phyloP scores from a whole-genome alignment of 2,329 filamentous ascomycete genomes.

The Trichoderma sp. region DNA sequence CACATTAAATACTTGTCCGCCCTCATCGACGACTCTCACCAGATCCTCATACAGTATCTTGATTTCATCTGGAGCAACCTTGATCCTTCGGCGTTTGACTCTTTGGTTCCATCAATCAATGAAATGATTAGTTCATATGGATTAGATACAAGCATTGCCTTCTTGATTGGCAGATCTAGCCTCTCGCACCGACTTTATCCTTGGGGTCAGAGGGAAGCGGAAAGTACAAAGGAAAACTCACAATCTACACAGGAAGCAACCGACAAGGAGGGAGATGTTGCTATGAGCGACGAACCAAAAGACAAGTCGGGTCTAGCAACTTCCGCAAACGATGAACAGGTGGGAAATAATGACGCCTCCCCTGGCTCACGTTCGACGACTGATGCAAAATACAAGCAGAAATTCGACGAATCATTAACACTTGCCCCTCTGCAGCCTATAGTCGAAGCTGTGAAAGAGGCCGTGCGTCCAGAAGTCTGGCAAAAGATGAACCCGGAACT shows the following conservation, averaged over 20 bases:
- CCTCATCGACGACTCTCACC: slow-evolving; percentile 86
- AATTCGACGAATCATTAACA: slow-evolving; percentile 40
- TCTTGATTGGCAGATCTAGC: slow-evolving; percentile 77
- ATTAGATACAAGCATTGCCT: slow-evolving; percentile 77
- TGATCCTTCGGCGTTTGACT: slow-evolving; percentile 73
- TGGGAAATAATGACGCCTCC: slow-evolving; percentile 30
- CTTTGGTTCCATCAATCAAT: slow-evolving; percentile 72
- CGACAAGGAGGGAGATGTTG: slow-evolving; percentile 61
- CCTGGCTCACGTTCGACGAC: slow-evolving; percentile 27
- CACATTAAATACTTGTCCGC: slow-evolving; percentile 89
- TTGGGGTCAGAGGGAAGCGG: slow-evolving; percentile 42
- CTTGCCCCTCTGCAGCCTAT: slow-evolving; percentile 63
- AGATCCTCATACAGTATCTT: slow-evolving; percentile 82
- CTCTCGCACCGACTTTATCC: slow-evolving; percentile 65
- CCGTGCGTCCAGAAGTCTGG: slow-evolving; percentile 65
- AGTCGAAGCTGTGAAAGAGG: slow-evolving; percentile 65
- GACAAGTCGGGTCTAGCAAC: slow-evolving; percentile 34
- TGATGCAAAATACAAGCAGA: slow-evolving; percentile 36
- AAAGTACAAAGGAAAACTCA: slow-evolving; percentile 34
- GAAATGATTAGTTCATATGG: slow-evolving; percentile 76
- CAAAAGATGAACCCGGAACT: slow-evolving; percentile 75
- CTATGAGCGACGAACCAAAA: slow-evolving; percentile 44
- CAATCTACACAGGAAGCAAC: slow-evolving; percentile 32
- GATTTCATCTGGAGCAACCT: slow-evolving; percentile 85
- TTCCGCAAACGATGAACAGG: slow-evolving; percentile 38